Percentiles rank a stretch among this genome's conserved stretches.
phyloP scores from a whole-genome alignment of 208 protist genomes.

The Herpetomonas muscarum region DNA sequence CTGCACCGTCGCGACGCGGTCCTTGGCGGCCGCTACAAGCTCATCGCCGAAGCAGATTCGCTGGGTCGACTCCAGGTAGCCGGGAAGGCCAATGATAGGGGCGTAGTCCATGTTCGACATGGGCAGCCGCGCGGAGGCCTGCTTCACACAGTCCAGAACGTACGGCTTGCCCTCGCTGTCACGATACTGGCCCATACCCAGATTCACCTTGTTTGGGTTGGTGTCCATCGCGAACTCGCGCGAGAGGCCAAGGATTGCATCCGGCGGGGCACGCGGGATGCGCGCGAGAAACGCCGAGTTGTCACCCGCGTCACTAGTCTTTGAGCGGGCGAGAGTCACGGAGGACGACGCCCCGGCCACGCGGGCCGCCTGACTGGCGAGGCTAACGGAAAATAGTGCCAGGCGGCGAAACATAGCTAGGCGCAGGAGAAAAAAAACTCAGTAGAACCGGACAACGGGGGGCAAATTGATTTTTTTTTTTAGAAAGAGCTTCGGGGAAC shows the following conservation, averaged over 20 bases:
- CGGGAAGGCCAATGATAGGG: slow-evolving; percentile 88
- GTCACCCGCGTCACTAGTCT: not conserved
- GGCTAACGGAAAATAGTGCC: too few species aligned
- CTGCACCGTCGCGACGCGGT: slow-evolving; percentile 74
- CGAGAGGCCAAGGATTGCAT: slow-evolving; percentile 72
- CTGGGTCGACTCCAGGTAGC: slow-evolving; percentile 70
- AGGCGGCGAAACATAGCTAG: too few species aligned
- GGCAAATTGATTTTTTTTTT: too few species aligned
- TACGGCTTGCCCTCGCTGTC: slow-evolving; percentile 89
- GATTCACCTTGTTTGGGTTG: slow-evolving; percentile 91
- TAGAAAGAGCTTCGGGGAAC: too few species aligned
- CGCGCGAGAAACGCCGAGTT: slow-evolving; percentile 22
- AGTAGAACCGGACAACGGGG: too few species aligned
- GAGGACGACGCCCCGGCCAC: too few species aligned
- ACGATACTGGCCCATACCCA: slow-evolving; percentile 97
- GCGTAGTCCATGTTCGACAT: slow-evolving; percentile 91
- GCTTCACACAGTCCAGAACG: slow-evolving; percentile 87
- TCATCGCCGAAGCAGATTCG: slow-evolving; percentile 89
- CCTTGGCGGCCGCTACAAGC: slow-evolving; percentile 17
- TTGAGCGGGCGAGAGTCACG: too few species aligned
- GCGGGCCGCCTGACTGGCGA: too few species aligned
- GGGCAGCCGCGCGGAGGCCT: slow-evolving; percentile 38
- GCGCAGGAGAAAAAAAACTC: too few species aligned
- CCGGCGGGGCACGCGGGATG: slow-evolving; percentile 48
- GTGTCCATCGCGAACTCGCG: slow-evolving; percentile 66